Percentiles rank a stretch among this genome's conserved stretches.
Evolutionary conservation across 73 alveolate genomes (phyloP).

Genomic region (Paramecium tetraurelia): DNA sequence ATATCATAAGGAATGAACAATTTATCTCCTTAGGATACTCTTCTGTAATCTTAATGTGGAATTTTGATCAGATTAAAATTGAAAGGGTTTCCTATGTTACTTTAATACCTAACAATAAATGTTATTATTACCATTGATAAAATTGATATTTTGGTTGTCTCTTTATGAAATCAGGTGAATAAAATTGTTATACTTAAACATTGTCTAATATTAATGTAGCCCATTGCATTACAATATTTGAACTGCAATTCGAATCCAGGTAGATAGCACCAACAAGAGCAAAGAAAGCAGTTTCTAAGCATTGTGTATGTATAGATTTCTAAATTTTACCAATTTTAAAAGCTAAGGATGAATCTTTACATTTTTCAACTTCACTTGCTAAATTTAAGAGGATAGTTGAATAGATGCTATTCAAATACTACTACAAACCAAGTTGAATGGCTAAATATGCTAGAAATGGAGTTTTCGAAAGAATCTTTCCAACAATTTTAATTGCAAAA

Average conservation of each 20-base stretch:
- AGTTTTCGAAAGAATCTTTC: background rate
- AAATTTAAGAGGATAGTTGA: background rate
- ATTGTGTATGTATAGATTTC: background rate
- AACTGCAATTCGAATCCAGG: background rate
- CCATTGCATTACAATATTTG: background rate
- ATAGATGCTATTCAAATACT: background rate
- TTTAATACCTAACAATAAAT: background rate
- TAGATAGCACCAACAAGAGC: constrained; percentile 27
- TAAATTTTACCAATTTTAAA: background rate
- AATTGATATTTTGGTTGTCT: background rate
- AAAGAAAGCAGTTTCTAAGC: background rate
- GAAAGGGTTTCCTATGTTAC: background rate
- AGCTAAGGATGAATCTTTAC: background rate
- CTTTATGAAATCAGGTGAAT: background rate
- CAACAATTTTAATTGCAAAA: background rate
- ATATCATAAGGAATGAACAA: constrained; percentile 10
- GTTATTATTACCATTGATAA: background rate
- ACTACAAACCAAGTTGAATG: background rate
- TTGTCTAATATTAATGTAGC: background rate
- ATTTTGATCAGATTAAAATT: background rate
- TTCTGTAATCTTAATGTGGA: constrained; percentile 14
- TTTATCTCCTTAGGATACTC: background rate
- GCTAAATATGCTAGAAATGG: background rate
- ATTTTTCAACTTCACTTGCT: background rate
- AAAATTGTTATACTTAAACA: background rate